These are phyloP conservation scores for Hyphodiscus sp. DNA, from an alignment of 2,329 filamentous ascomycete species.

Conservation along the genomic window DNA sequence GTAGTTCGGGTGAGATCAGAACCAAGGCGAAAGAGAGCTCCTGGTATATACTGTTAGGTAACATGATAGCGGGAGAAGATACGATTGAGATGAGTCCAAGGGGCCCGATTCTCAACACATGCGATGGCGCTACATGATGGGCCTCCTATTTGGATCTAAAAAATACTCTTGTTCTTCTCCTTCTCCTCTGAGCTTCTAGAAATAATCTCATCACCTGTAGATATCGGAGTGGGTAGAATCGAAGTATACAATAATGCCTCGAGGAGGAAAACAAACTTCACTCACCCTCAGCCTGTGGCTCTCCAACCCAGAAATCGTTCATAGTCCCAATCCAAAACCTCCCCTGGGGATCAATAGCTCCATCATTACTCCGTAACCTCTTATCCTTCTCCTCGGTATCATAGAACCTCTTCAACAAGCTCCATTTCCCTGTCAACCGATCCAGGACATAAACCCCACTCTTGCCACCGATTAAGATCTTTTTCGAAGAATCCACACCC, in stretches of 20 bases:
- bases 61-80: background rate
- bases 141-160: background rate
- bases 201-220: background rate
- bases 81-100: background rate
- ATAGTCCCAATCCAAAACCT: slow-evolving; percentile 82
- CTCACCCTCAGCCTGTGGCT: slow-evolving; percentile 31
- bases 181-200: background rate
- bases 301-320: slow-evolving; percentile 59
- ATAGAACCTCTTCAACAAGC: slow-evolving; percentile 46
- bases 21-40: slow-evolving; percentile 67
- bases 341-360: slow-evolving; percentile 71
- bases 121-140: too few species aligned
- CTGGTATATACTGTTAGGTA: slow-evolving; percentile 34
- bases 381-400: slow-evolving; percentile 27
- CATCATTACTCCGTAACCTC: slow-evolving; percentile 70
- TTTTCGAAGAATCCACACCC: slow-evolving; percentile 51
- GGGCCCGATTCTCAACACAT: background rate
- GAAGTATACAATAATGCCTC: background rate
- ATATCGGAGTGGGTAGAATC: background rate
- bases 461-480: slow-evolving; percentile 74
- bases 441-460: slow-evolving; percentile 75
- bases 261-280: background rate
- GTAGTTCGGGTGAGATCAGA: slow-evolving; percentile 51
- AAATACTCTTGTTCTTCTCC: background rate
- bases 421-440: slow-evolving; percentile 47